Conservation (phyloP, 2,329 filamentous ascomycete genomes). For the Rhinocladiella similis region DNA sequence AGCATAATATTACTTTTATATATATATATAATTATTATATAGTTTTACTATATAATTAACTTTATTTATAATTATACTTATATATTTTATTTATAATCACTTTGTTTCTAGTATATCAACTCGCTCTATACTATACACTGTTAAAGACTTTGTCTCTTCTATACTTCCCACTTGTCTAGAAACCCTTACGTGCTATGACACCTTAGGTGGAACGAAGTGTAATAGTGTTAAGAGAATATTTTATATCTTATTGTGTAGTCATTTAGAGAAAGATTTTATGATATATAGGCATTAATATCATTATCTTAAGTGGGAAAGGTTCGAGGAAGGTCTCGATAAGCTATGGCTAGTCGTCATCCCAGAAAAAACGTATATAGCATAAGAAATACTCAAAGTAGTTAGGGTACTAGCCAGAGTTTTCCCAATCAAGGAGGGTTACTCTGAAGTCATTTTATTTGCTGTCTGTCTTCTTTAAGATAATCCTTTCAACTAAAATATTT, state of each 20-base stretch:
- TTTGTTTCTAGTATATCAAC: too few relatives aligned
- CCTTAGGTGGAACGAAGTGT: too few relatives aligned
- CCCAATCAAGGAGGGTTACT: constrained; percentile 44
- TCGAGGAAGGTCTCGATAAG: neutral
- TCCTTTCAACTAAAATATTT: constrained; percentile 35
- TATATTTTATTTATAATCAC: too few relatives aligned
- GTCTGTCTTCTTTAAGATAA: neutral
- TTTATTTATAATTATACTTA: too few relatives aligned
- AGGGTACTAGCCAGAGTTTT: constrained; percentile 41
- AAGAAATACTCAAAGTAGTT: constrained; percentile 41
- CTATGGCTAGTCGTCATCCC: constrained; percentile 3
- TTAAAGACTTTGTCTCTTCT: too few relatives aligned
- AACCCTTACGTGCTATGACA: too few relatives aligned
- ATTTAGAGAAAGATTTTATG: constrained; percentile 2
- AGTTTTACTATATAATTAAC: too few relatives aligned
- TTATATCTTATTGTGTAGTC: neutral
- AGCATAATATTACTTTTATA: too few relatives aligned
- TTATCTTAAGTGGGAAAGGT: neutral
- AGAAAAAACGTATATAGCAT: constrained; percentile 1
- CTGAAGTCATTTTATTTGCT: neutral
- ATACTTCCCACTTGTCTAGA: too few relatives aligned
- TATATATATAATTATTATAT: too few relatives aligned
- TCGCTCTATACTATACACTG: too few relatives aligned
- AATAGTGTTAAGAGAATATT: too few relatives aligned
- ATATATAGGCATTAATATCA: neutral